A percentile compares a stretch with the other conserved stretches of the same genome.
phyloP scores from a whole-genome alignment of 73 alveolate species.

The Paramecium pentaurelia region DNA sequence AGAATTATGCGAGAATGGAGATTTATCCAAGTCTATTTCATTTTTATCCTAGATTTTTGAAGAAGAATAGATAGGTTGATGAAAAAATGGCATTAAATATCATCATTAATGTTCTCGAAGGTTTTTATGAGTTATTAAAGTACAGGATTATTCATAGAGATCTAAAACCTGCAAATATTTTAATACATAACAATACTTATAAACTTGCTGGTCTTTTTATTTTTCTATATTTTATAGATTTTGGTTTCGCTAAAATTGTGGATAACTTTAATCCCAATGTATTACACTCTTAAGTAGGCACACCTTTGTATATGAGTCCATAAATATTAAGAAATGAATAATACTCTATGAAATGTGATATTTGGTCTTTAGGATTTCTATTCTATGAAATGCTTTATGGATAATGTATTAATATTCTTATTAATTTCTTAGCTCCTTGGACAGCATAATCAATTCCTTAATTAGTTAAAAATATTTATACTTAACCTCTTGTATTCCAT shows the following conservation, averaged over 20 bases:
- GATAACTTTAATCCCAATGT: not conserved
- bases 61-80: not conserved
- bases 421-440: constrained; percentile 28
- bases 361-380: constrained; percentile 58
- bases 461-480: not conserved
- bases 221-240: not conserved
- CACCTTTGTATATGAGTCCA: constrained; percentile 58
- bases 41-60: not conserved
- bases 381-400: constrained; percentile 42
- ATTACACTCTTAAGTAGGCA: constrained; percentile 43
- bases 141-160: constrained; percentile 28
- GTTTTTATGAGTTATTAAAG: not conserved
- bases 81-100: not conserved
- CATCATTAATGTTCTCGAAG: constrained; percentile 21
- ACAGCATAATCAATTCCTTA: not conserved
- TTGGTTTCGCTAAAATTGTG: not conserved
- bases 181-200: not conserved
- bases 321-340: constrained; percentile 3
- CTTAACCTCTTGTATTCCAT: not conserved
- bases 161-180: constrained; percentile 41
- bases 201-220: not conserved
- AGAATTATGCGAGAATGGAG: constrained; percentile 26
- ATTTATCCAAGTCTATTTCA: not conserved
- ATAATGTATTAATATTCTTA: not conserved
- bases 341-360: constrained; percentile 56